Base-by-base conservation (phyloP, 129 eudicot species). In the Dittrichia graveolens region DNA sequence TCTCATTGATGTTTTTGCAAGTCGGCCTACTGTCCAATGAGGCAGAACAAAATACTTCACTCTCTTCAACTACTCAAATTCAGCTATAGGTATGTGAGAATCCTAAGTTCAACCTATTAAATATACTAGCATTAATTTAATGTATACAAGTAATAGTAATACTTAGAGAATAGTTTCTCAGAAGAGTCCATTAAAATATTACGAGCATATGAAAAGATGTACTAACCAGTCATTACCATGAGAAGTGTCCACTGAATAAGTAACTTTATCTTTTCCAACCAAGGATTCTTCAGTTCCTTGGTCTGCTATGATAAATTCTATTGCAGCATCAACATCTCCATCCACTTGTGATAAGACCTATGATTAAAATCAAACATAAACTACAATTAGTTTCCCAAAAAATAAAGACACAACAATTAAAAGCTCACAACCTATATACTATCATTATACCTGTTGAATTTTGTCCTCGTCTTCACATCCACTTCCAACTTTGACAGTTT, bases 301-400 rank as follows among this genome's bases (percentile, higher is more conserved):
- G 71, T 88, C 91, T 72, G 95, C 90, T 59, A 93, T 73, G n/a
- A 93, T 86, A 75, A 81, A 59, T 80, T 93, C 98, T 65, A 84
- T 78, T 71, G 98, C 92, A 56, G 92, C 92, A 82, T 90, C 96
- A 73, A 82, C 83, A 79, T 89, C 88, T 58, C 96, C 98, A 73
- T 81, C 79, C 71, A 89, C 84, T 73, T 82, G 84, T 71, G 55
- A 78, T 60, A 89, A 75, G 76, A 86, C 90, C 98, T 93, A 79
- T 74, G 12, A 63, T 8, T 55, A 37, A 24, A 31, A 43, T 35
- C 50, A 46, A 12, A 57, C 5, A 58, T 48, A 77, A 41, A 53
- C 47, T 55, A 55, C 34, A 68, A 61, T 43, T 18, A 47, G 16
- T 53, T 13, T 52, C 52, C 47, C 5, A 40, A 41, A 43, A 47